Evolutionary conservation across 768 basidiomycete species (phyloP).

Genomic region (Agaricus subrufescens): DNA sequence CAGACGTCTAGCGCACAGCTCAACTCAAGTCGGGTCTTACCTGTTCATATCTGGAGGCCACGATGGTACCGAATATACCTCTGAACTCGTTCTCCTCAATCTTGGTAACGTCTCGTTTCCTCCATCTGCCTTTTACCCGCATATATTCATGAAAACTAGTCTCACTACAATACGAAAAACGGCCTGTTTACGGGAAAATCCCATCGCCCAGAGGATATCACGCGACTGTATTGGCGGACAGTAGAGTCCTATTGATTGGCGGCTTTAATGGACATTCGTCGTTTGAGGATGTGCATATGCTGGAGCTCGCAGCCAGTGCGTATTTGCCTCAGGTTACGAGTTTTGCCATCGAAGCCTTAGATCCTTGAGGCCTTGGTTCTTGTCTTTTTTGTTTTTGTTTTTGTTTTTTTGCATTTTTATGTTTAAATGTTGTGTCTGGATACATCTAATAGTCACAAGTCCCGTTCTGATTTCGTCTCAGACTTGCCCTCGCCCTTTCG

Average conservation of each 20-base stretch:
- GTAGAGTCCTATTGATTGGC: conserved; percentile 81
- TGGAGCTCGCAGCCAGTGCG: conserved; percentile 84
- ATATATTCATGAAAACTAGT: conserved; percentile 39
- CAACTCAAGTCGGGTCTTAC: conserved; percentile 89
- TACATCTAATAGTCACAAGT: neutral
- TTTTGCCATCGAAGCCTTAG: conserved; percentile 48
- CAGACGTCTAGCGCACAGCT: conserved; percentile 76
- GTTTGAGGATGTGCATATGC: conserved; percentile 79
- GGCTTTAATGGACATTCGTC: conserved; percentile 83
- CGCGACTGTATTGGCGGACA: conserved; percentile 75
- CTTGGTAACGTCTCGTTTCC: conserved; percentile 49
- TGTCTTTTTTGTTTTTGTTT: neutral
- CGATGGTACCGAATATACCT: conserved; percentile 69
- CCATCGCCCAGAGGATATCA: conserved; percentile 84
- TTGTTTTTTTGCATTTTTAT: too few species aligned
- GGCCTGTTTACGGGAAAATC: conserved; percentile 59
- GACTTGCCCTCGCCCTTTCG: too few species aligned
- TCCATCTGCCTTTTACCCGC: neutral
- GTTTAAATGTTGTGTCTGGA: neutral
- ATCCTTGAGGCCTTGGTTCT: neutral
- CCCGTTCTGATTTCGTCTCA: too few species aligned
- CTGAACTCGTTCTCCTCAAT: conserved; percentile 80
- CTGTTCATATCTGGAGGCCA: conserved; percentile 89
- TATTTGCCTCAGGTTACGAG: conserved; percentile 89
- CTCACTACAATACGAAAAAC: conserved; percentile 77